Conservation (phyloP, 2,329 filamentous ascomycete species). For the Graphiopsis chlorocephala region DNA sequence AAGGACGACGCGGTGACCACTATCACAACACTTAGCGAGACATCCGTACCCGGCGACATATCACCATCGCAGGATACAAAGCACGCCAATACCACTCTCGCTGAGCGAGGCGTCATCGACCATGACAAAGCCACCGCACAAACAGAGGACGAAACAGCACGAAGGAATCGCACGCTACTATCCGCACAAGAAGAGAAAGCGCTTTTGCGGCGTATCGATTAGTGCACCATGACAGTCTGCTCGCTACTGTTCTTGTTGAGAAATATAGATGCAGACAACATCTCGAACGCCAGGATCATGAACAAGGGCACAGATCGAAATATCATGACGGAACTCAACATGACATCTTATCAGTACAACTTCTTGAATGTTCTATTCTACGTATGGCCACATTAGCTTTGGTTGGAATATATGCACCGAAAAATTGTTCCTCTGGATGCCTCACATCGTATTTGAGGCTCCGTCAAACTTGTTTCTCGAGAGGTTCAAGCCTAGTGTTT, state of each 20-base stretch:
- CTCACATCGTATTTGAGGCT: constrained; percentile 52
- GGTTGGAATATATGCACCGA: not conserved
- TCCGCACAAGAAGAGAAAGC: constrained; percentile 45
- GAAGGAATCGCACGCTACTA: not conserved
- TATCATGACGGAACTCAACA: constrained; percentile 26
- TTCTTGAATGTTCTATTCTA: constrained; percentile 39
- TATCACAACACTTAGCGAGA: not conserved
- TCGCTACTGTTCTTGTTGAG: constrained; percentile 34
- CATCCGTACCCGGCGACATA: not conserved
- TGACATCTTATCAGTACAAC: constrained; percentile 34
- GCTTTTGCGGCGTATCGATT: constrained; percentile 44
- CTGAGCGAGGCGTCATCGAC: not conserved
- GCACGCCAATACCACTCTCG: not conserved
- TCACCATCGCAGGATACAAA: not conserved
- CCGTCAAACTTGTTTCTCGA: constrained; percentile 53
- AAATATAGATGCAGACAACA: constrained; percentile 34
- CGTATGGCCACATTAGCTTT: constrained; percentile 21
- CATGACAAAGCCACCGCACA: not conserved
- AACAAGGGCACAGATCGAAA: constrained; percentile 32
- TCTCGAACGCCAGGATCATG: constrained; percentile 39
- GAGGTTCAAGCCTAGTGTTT: constrained; percentile 51
- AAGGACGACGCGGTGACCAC: not conserved
- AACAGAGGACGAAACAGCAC: not conserved
- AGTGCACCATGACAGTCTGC: constrained; percentile 43
- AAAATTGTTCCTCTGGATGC: not conserved